Conservation (phyloP, 2,329 filamentous ascomycete genomes). For the Hymenoscyphus linearis region DNA sequence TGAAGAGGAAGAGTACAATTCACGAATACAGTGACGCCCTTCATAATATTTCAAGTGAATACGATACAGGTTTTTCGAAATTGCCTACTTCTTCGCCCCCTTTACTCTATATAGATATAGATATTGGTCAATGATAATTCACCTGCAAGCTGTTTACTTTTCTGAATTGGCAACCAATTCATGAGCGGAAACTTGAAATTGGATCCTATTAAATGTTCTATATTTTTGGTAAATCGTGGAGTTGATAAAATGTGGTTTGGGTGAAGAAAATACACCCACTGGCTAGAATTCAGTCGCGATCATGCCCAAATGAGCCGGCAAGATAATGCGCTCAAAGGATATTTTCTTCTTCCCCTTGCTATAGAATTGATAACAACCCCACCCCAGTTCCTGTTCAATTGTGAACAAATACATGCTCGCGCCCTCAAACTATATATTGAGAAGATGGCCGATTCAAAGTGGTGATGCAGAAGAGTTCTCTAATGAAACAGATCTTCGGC, state of each 20-base stretch:
- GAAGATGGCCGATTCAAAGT: background rate
- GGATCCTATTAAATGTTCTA: background rate
- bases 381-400: background rate
- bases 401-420: background rate
- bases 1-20: no score
- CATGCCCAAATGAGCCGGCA: background rate
- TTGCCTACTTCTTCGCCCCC: no score
- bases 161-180: no score
- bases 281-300: background rate
- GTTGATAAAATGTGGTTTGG: background rate
- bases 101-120: no score
- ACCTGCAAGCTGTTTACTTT: no score
- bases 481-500: constrained; percentile 70
- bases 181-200: background rate
- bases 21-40: no score
- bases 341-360: background rate
- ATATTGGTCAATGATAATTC: no score
- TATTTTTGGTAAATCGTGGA: background rate
- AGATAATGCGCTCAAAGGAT: background rate
- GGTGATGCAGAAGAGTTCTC: constrained; percentile 18
- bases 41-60: no score
- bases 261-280: background rate
- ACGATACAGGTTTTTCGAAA: no score
- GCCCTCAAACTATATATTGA: background rate
- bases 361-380: background rate